These are phyloP conservation scores for Eutypa lata DNA, from an alignment of 2,329 filamentous ascomycete species.

Conservation along the genomic window DNA sequence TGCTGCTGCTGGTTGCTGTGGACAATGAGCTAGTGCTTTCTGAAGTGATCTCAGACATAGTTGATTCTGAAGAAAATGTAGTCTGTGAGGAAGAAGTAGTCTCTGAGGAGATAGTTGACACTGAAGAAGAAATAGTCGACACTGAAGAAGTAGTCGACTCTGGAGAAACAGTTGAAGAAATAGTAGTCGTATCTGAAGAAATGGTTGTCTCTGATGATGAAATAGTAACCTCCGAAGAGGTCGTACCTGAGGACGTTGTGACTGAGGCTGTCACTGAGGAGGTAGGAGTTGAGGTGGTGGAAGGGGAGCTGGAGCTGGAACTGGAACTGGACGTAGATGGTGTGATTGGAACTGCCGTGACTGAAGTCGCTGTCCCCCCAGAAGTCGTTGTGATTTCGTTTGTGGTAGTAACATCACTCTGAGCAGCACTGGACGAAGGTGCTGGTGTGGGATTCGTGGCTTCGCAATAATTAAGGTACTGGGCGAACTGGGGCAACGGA, in stretches of 20 bases:
- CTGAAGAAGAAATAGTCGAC: not conserved
- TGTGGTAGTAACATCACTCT: constrained; percentile 11
- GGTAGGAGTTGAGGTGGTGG: constrained; percentile 4
- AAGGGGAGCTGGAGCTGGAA: constrained; percentile 2
- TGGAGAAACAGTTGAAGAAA: not conserved
- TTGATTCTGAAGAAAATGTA: not conserved
- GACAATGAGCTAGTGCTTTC: not conserved
- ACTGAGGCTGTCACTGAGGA: constrained; percentile 4
- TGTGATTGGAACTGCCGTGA: constrained; percentile 9
- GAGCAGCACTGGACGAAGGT: constrained; percentile 3
- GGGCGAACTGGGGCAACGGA: constrained; percentile 35
- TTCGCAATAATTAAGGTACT: constrained; percentile 46
- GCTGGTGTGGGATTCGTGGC: not conserved
- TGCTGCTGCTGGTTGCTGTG: not conserved
- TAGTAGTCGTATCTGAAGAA: not conserved
- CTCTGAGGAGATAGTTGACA: not conserved
- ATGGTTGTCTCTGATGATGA: not conserved
- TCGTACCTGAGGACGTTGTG: constrained; percentile 5
- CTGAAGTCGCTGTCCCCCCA: constrained; percentile 13
- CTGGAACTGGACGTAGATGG: constrained; percentile 11
- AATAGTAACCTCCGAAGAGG: constrained; percentile 7
- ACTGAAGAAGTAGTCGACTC: not conserved
- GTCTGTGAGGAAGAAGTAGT: not conserved
- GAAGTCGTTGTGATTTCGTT: constrained; percentile 8
- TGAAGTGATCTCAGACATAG: not conserved